Base-by-base conservation (phyloP, 2,329 filamentous ascomycete genomes). In the Paracorniculantispora psalliotae region DNA sequence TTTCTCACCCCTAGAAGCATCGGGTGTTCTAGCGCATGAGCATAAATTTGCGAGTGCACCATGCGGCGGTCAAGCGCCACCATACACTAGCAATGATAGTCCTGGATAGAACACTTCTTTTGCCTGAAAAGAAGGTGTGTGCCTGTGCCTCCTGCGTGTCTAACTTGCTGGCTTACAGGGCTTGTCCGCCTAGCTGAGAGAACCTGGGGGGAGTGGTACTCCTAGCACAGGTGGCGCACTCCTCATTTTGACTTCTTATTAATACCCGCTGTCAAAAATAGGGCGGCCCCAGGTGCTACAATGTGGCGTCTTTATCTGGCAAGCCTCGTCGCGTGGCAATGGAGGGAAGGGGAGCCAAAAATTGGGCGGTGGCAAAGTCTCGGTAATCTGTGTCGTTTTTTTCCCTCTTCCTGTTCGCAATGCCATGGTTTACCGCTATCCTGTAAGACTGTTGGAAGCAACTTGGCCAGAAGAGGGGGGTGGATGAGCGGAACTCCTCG, bases 241-340 rank as follows among this genome's bases (percentile, higher is more conserved):
- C n/a, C n/a, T 25, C 52, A 47, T 33, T 47, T 46, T 35, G 37
- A 17, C 52, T 47, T 47, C 13, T 41, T 33, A 33, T 19, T 41
- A 41, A 41, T 19, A 41, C 13, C 39, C 51, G 52, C 52, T 55
- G 52, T 55, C 52, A 55, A 55, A 55, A 21, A 33, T 26, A 39
- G 33, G 37, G 30, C 35, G 33, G 30, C 43, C 41, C 33, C 43
- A 37, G 54, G 43, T 57, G 46, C 46, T 50, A 50, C 55, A 41
- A n/a, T 57, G 56, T 59, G 56, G 56, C 56, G 56, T 46, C 46
- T 52, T 39, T 59, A 59, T 59, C 47, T 25, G 21, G 56, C 56
- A 59, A 55, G 56, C 56, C 56, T 52, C 56, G 56, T 59, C 56
- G 56, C 56, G 56, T 59, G 56, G 56, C 48, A 49, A 59, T 50